phyloP scores from a whole-genome alignment of 495 filamentous ascomycete species.

The Penicillium chermesinum region DNA sequence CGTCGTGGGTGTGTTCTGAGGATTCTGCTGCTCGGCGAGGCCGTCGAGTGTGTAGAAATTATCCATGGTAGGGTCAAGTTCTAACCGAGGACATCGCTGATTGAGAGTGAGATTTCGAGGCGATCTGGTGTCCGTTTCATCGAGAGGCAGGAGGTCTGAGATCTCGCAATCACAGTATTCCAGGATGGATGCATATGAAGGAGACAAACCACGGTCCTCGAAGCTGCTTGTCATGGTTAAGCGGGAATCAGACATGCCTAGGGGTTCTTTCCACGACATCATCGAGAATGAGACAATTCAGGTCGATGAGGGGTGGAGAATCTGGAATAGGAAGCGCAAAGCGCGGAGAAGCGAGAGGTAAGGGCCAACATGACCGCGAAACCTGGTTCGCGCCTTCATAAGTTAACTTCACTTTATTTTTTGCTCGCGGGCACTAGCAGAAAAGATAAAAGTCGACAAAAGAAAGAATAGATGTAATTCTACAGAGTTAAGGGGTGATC shows the following conservation, averaged over 20 bases:
- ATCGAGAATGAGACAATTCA: constrained; percentile 2
- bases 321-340: neutral
- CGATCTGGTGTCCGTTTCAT: neutral
- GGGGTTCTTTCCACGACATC: constrained; percentile 18
- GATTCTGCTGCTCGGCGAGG: constrained; percentile 12
- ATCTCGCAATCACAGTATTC: constrained; percentile 3
- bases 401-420: neutral
- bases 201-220: constrained; percentile 2
- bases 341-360: constrained; percentile 2
- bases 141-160: neutral
- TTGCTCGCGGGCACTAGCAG: neutral
- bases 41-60: constrained; percentile 19
- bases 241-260: constrained; percentile 21
- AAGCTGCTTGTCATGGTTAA: constrained; percentile 12
- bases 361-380: neutral
- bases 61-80: constrained; percentile 19
- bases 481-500: constrained; percentile 33
- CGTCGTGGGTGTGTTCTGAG: constrained; percentile 25
- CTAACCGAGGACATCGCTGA: constrained; percentile 11
- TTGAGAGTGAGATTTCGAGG: neutral
- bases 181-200: constrained; percentile 14
- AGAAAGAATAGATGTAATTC: constrained; percentile 39
- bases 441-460: constrained; percentile 14
- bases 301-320: neutral
- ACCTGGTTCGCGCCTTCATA: too few relatives aligned